phyloP scores from a whole-genome alignment of 768 basidiomycete genomes.

The Mycena pura region DNA sequence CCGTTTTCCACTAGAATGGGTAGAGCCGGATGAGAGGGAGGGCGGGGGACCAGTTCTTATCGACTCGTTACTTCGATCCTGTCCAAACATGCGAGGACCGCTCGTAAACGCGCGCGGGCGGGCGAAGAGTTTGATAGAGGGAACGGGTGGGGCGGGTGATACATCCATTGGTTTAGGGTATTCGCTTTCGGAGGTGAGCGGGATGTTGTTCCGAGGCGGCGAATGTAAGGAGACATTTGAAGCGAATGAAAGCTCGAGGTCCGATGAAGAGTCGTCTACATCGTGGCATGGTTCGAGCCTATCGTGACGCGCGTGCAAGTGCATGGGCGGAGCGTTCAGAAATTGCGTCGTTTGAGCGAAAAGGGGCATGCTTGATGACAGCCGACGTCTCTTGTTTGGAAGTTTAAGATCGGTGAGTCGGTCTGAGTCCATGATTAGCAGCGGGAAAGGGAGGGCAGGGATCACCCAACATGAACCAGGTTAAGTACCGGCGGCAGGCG shows the following conservation, averaged over 20 bases:
- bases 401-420: slow-evolving; percentile 47
- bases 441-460: slow-evolving; percentile 28
- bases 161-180: slow-evolving; percentile 80
- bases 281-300: slow-evolving; percentile 53
- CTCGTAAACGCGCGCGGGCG: slow-evolving; percentile 75
- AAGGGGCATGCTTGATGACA: slow-evolving; percentile 54
- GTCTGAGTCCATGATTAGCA: slow-evolving; percentile 44
- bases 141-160: slow-evolving; percentile 72
- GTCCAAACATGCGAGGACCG: slow-evolving; percentile 72
- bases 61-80: slow-evolving; percentile 69
- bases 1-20: slow-evolving; percentile 54
- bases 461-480: slow-evolving; percentile 26
- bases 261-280: slow-evolving; percentile 72
- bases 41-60: slow-evolving; percentile 40
- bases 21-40: slow-evolving; percentile 43
- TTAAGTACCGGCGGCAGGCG: slow-evolving; percentile 26
- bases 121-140: slow-evolving; percentile 35
- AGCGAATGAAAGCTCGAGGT: slow-evolving; percentile 83
- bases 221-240: slow-evolving; percentile 84
- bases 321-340: slow-evolving; percentile 52
- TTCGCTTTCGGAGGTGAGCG: slow-evolving; percentile 54
- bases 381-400: slow-evolving; percentile 49
- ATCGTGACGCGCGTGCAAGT: slow-evolving; percentile 57
- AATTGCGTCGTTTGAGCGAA: slow-evolving; percentile 52
- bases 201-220: slow-evolving; percentile 57